A percentile compares a stretch with the other conserved stretches of the same genome.
Evolutionary conservation across 345 rosid species (phyloP).

Genomic region (Gossypium stocksii): DNA sequence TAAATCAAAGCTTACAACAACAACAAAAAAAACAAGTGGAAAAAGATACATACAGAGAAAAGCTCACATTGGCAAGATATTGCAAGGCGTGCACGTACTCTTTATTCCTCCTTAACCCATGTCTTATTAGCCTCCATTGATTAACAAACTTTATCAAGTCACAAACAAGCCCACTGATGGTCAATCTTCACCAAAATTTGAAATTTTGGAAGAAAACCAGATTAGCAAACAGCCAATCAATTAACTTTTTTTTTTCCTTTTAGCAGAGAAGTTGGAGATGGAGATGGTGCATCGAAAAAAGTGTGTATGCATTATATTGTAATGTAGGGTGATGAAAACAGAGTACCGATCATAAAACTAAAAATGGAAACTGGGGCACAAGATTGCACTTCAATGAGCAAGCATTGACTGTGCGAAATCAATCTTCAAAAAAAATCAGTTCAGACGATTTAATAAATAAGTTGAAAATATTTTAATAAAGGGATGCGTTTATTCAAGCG

Average conservation of each 20-base stretch:
- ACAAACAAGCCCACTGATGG: background rate
- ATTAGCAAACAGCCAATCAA: background rate
- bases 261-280: background rate
- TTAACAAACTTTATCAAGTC: conserved; percentile 19
- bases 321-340: background rate
- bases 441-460: too few species aligned
- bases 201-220: conserved; percentile 14
- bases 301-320: background rate
- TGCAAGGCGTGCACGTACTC: conserved; percentile 84
- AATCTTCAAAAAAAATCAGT: background rate
- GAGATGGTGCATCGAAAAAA: conserved; percentile 12
- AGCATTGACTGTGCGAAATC: background rate
- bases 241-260: background rate
- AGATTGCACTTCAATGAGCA: background rate
- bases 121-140: conserved; percentile 83
- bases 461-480: too few species aligned
- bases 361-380: background rate
- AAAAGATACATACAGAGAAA: background rate
- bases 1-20: too few species aligned
- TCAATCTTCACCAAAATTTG: background rate
- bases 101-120: conserved; percentile 81
- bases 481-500: too few species aligned
- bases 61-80: conserved; percentile 86
- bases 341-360: background rate
- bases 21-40: too few species aligned